A percentile compares a stretch with the other conserved stretches of the same genome.
Evolutionary conservation across 768 basidiomycete species (phyloP).

Genomic region (Punctularia strigosozonata): DNA sequence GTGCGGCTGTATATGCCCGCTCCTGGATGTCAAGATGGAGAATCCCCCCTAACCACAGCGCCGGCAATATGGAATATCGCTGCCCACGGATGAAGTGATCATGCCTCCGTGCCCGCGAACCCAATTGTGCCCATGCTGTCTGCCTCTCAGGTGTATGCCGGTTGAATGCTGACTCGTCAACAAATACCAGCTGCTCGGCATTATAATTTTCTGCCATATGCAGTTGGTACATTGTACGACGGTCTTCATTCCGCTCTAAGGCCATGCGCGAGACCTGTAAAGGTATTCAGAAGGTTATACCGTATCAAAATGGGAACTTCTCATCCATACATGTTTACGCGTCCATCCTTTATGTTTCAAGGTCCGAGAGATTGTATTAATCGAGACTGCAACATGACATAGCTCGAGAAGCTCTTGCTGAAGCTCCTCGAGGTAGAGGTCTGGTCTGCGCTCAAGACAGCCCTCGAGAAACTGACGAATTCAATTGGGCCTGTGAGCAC

Average conservation of each 20-base stretch:
- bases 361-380: not conserved
- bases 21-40: slow-evolving; percentile 13
- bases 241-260: slow-evolving; percentile 1
- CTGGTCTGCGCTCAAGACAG: slow-evolving; percentile 2
- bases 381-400: not conserved
- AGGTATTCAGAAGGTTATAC: not conserved
- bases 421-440: not conserved
- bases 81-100: slow-evolving; percentile 17
- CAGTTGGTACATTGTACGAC: not conserved
- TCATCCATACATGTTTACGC: slow-evolving; percentile 2
- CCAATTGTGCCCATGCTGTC: slow-evolving; percentile 15
- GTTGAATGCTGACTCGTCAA: slow-evolving; percentile 21
- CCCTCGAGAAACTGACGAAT: slow-evolving; percentile 1
- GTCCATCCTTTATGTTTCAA: slow-evolving; percentile 1
- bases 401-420: not conserved
- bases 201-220: not conserved
- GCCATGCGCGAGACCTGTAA: not conserved
- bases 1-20: slow-evolving; percentile 9
- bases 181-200: slow-evolving; percentile 12
- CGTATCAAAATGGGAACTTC: not conserved
- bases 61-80: slow-evolving; percentile 21
- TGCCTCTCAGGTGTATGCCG: slow-evolving; percentile 9
- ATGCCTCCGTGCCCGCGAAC: slow-evolving; percentile 9
- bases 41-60: slow-evolving; percentile 15
- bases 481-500: not conserved